Base-by-base conservation (phyloP, 2,329 filamentous ascomycete genomes). In the Aspergillus jensenii region DNA sequence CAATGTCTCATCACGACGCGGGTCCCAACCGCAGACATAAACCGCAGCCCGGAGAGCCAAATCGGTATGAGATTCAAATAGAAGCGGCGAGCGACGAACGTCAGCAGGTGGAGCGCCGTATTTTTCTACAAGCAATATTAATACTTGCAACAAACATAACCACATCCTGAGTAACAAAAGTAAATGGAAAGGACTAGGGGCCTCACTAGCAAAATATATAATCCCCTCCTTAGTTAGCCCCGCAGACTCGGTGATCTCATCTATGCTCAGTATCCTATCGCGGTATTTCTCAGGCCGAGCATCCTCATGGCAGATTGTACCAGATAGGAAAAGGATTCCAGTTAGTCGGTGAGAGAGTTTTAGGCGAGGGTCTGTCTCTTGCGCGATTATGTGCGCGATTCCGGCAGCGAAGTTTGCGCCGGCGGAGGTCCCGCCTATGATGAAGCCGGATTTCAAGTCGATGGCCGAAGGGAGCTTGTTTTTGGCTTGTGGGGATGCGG, bases 351-450 rank as follows among this genome's bases (percentile, higher is more conserved):
- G 66, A 59, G 6, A 81, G 66, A 0, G 69, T 68, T 37, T 76
- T 17, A 12, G 39, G 39, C 4, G 12, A 9, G 15, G 25, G 19
- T 35, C 33, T 37, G 31, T 21, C 17, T 35, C 73, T 21, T 53
- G 43, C 4, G 75, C 73, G 5, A 77, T 73, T 0, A 77, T 61
- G 52, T 82, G 76, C 1, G 78, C 73, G 1, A 83, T 72, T 0
- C 78, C 78, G 0, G 77, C 76, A 0, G 79, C 74, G 55, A 83
- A 76, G 63, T 82, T 83, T n/a, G 78, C 82, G 4, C 81, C 81
- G 0, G 81, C 81, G 2, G 78, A 81, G 5, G 76, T 79, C 17
- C 82, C 82, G 8, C 80, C 79, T 0, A 83, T 65, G n/a, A 83
- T 72, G 60, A 83, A 79, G 8, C 80, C 81, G 52, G 72, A 73